These are phyloP conservation scores for Rhizopogon rudus DNA, from an alignment of 768 basidiomycete species.

Conservation along the genomic window DNA sequence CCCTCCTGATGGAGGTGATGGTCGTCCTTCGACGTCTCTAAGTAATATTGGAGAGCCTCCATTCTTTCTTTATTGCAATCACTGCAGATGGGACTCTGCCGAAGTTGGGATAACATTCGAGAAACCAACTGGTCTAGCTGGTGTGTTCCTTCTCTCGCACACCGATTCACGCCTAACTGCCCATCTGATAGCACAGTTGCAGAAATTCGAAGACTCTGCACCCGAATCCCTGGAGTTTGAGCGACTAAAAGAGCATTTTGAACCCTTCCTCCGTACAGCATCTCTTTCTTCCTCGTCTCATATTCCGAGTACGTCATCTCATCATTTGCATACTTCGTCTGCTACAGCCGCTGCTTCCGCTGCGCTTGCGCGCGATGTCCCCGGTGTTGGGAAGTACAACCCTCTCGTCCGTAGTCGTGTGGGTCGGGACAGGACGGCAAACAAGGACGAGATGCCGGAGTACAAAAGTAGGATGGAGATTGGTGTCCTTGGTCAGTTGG, in stretches of 20 bases:
- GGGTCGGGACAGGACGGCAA: constrained; percentile 57
- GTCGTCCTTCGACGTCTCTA: constrained; percentile 45
- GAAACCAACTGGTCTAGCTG: constrained; percentile 92
- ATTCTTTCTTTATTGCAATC: constrained; percentile 87
- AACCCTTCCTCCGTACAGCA: constrained; percentile 86
- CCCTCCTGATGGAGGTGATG: constrained; percentile 56
- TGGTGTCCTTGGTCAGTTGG: constrained; percentile 44
- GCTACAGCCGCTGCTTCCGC: constrained; percentile 88
- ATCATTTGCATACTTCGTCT: constrained; percentile 72
- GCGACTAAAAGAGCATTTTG: constrained; percentile 93
- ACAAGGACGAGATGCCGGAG: constrained; percentile 74
- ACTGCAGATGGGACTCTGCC: constrained; percentile 93
- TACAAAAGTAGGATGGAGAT: constrained; percentile 72
- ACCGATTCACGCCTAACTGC: neutral
- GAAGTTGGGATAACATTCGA: constrained; percentile 92
- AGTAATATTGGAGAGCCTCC: constrained; percentile 77
- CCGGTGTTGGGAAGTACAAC: constrained; percentile 76
- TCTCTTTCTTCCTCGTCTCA: constrained; percentile 64
- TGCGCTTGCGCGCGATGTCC: constrained; percentile 83
- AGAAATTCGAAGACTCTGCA: constrained; percentile 83
- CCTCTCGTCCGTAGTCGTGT: constrained; percentile 45
- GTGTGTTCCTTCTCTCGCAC: constrained; percentile 37
- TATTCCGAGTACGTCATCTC: constrained; percentile 48
- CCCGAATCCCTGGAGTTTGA: constrained; percentile 89
- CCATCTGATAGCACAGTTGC: constrained; percentile 69